Evolutionary conservation across 2,329 filamentous ascomycete genomes (phyloP), one percentile per base, ranked within the genome.

Genomic region (Emydomyces testavorans): DNA sequence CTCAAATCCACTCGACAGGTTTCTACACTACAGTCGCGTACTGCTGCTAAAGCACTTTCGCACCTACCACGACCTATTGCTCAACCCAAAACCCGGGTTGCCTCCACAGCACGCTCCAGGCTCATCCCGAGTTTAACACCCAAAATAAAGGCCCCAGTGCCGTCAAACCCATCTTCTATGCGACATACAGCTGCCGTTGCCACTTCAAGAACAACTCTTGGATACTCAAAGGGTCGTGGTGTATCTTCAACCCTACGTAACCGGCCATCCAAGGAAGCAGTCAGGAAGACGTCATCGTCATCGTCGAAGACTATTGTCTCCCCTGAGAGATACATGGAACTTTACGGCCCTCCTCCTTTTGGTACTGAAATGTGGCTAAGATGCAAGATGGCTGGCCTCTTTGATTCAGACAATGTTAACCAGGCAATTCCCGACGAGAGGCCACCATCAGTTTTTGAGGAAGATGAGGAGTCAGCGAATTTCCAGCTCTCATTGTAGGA

Each of bases 201-300:
- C 4, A 80, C 79, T 4, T 94, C 88, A 1, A 79, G 81, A 53
- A 89, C 79, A 48, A 94, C 88, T 0, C 75, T 94, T 35, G 89
- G 89, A 13, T 94, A 94, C 62, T 85, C 78, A 48, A 86, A 83
- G 62, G 88, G 89, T 28, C 78, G 85, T 32, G 60, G 57, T 15
- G 56, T 65, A 40, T 62, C 62, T 11, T 58, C 58, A 28, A 57
- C 56, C 23, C 53, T 63, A 18, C 54, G 43, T n/a, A 32, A 15
- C 16, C 47, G 34, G 35, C 11, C 43, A 11, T 31, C 38, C 13
- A 55, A 60, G 10, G 55, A 31, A 23, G 36, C 48, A n/a, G 28
- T 41, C 15, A 40, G 48, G 11, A 41, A 45, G 59, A 44, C 50
- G 51, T 20, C 24, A 29, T 24, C 36, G 45, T 46, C n/a, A n/a